Base-by-base conservation (phyloP, 2,329 filamentous ascomycete genomes). In the Phoma herbarum region DNA sequence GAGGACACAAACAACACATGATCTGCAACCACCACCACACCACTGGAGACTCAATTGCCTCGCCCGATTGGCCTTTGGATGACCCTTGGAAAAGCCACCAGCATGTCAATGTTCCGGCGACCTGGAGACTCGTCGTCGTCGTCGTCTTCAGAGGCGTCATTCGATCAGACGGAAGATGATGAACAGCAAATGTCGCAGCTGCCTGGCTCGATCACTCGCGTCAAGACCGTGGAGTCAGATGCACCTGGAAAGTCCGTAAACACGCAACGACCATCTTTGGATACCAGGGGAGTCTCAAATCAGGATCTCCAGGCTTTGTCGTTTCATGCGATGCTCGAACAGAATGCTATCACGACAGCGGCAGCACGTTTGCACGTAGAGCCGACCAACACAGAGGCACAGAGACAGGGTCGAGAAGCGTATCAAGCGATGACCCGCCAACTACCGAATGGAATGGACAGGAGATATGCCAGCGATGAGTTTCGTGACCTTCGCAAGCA, bases 271-370 rank as follows among this genome's bases (percentile, higher is more conserved):
- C 65, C 62, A 29, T 62, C 55, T 23, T 52, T 55, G 35, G 63
- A 63, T 8, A 28, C 65, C 45, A 60, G 65, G 39, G 64, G 67
- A 35, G 69, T 61, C 37, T 74, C 70, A 16, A 60, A 64, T 9
- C 63, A 70, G 31, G 63, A 71, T 47, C 60, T 76, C 29, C 71
- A 69, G 20, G 76, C 81, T 52, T 63, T 80, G 14, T 61, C 82
- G 11, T 62, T 83, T 5, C 80, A 82, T 63, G 76, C 81, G 2
- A 61, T 83, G 22, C 69, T 83, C 1, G 81, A 83, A 65, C 77
- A 81, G 43, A 75, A 78, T 51, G 78, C 78, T 33, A 61, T 78
- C 10, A 70, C 69, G 26, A 72, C 80, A 48, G 78, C 78, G 11
- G 70, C 78, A 33, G 66, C 75, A 18, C 71, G 77, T 48, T 62